A percentile compares a stretch with the other conserved stretches of the same genome.
These are phyloP conservation scores for Phalaenopsis hybrid DNA, from an alignment of 116 monocot genomes.

Conservation along the genomic window DNA sequence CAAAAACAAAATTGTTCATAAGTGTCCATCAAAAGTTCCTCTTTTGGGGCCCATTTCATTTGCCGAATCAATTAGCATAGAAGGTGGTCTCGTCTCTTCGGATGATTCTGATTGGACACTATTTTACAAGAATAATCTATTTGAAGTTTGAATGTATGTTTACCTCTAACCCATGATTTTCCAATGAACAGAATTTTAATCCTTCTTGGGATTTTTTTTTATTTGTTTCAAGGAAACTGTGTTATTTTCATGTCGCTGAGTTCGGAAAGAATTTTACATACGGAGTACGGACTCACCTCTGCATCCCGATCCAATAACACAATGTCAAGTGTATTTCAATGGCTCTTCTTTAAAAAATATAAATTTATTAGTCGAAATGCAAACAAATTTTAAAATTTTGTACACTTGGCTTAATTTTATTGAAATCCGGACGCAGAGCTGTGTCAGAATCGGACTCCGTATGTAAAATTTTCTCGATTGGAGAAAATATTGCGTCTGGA, in stretches of 20 bases:
- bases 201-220: not conserved
- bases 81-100: slow-evolving; percentile 35
- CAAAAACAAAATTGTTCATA: not conserved
- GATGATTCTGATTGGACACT: slow-evolving; percentile 81
- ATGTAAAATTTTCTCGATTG: too few relatives aligned
- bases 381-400: too few relatives aligned
- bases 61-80: slow-evolving; percentile 11
- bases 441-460: too few relatives aligned
- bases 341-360: too few relatives aligned
- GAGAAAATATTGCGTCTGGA: too few relatives aligned
- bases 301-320: too few relatives aligned
- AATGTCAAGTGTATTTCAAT: too few relatives aligned
- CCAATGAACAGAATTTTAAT: not conserved
- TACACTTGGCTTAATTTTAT: too few relatives aligned
- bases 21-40: slow-evolving; percentile 7
- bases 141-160: not conserved
- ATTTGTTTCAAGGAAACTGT: not conserved
- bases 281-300: too few relatives aligned
- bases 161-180: not conserved
- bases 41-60: not conserved
- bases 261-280: too few relatives aligned
- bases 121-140: slow-evolving; percentile 66
- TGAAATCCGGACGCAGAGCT: too few relatives aligned
- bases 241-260: not conserved
- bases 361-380: too few relatives aligned